These are phyloP conservation scores for Ophiostoma ips DNA, from an alignment of 2,329 filamentous ascomycete genomes.

Conservation along the genomic window DNA sequence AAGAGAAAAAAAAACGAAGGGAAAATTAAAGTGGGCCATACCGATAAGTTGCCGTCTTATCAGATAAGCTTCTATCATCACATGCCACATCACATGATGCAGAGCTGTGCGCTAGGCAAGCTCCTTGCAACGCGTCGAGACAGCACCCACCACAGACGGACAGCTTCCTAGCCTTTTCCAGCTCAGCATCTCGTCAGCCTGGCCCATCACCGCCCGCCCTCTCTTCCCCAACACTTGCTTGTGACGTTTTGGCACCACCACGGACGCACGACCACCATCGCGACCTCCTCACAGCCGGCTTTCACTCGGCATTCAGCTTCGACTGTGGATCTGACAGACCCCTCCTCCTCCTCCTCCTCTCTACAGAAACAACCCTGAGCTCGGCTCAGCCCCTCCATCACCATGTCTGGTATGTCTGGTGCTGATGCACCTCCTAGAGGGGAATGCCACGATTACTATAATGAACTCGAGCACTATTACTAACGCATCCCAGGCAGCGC, in stretches of 20 bases:
- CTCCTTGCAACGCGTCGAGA: conserved; percentile 22
- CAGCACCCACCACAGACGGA: conserved; percentile 17
- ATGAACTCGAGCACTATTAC: neutral
- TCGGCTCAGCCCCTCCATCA: conserved; percentile 19
- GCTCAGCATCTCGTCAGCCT: conserved; percentile 11
- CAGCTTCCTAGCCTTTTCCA: conserved; percentile 5
- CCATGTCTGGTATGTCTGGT: conserved; percentile 36
- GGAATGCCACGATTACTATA: no score
- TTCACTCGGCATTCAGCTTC: neutral
- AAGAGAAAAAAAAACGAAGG: conserved; percentile 7
- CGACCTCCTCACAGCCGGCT: neutral
- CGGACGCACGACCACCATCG: neutral
- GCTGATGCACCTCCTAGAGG: no score
- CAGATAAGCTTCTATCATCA: neutral
- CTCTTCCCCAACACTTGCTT: neutral
- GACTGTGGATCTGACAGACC: neutral
- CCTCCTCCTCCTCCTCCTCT: neutral
- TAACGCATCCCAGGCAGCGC: conserved; percentile 47
- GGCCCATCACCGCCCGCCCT: neutral
- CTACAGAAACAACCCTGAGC: no score
- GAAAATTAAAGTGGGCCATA: conserved; percentile 7
- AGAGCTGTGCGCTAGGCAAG: conserved; percentile 21
- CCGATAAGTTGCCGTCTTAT: conserved; percentile 6
- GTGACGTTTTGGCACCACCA: neutral
- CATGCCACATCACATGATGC: conserved; percentile 2